Base-by-base conservation (phyloP, 768 basidiomycete genomes). In the Amanita muscaria region DNA sequence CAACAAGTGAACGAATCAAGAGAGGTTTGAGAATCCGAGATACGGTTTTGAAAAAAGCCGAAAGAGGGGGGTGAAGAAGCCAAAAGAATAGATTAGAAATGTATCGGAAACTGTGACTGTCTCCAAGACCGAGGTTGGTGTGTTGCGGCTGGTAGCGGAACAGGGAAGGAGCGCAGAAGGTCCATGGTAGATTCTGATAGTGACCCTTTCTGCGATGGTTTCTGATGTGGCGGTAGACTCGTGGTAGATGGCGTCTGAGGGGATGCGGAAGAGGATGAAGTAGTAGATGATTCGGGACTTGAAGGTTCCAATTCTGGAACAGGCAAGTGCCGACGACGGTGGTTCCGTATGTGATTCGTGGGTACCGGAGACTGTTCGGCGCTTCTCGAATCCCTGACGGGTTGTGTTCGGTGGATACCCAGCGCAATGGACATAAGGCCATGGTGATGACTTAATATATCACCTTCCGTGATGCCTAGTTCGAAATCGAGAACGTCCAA, bases 401-500 rank as follows among this genome's bases (percentile, higher is more conserved):
- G 56, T 51, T 31, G 55, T 48, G 46, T 51, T 32, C 30, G 51
- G 34, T 49, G 46, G 15, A 49, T 29, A 34, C 46, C 54, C 23
- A 60, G 43, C 47, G 56, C 58, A 38, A 40, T 44, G 42, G 27
- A 55, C 56, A 43, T 54, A 34, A 68, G 64, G 42, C 64, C 66
- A 37, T 69, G 65, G 48, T 74, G 69, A 50, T 74, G 71, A 41
- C 59, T 61, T 39, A 86, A 69, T 47, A 87, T 51, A 54, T 86
- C 83, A 31, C 67, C 67, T 53, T 86, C 83, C 43, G 73, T 63
- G 50, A 88, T 62, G 46, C 71, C 66, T 31, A 88, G 72, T 56
- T 87, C 79, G 53, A 82, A 88, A 58, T 85, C 80, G 49, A 88
- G 73, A 30, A 88, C 84, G 50, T 83, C 81, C 38, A 87, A 73